Evolutionary conservation across 2,329 filamentous ascomycete genomes (phyloP), one percentile per base, ranked within the genome.

Genomic region (Colletotrichum australisinense): DNA sequence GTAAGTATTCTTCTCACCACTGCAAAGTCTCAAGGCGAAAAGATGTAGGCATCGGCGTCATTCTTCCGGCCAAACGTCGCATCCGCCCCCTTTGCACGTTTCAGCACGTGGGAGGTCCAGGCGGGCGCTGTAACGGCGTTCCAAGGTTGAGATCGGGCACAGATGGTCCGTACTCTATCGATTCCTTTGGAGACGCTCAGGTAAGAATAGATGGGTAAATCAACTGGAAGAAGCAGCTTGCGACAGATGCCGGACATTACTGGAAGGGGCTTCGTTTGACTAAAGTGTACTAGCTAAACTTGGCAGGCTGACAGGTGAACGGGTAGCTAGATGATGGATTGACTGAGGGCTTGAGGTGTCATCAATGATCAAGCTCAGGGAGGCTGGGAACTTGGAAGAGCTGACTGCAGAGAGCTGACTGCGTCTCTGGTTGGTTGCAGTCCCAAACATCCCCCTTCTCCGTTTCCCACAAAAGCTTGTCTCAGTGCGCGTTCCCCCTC

Each of bases 41-140:
- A 26, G 11, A 14, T 35, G 32, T n/a, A 46, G 52, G 46, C 42
- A n/a, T 57, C 22, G 32, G 60, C 67, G 71, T 71, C 67, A 73
- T 62, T 14, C 28, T 52, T 52, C 52, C 28, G 56, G 35, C 16
- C 67, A 57, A 24, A 38, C 46, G 60, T 70, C 56, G 59, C 70
- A 73, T 57, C 35, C 35, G 22, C 70, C 60, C 67, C 49, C 49
- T 73, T 53, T 73, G 67, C 67, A 60, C 19, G 71, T 73, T 73
- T 73, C 71, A 73, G 67, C 67, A 30, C 60, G 28, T 60, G 67
- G 67, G 71, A 63, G 71, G 60, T 26, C 71, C 60, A 62, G 71
- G 67, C 69, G 69, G 42, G 42, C 46, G 60, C 28, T 66, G 67
- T 26, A 65, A 70, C 67, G 71, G 70, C 55, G 55, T 49, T 64